phyloP scores from a whole-genome alignment of 306 rosid genomes.

The Fragaria ananassa region DNA sequence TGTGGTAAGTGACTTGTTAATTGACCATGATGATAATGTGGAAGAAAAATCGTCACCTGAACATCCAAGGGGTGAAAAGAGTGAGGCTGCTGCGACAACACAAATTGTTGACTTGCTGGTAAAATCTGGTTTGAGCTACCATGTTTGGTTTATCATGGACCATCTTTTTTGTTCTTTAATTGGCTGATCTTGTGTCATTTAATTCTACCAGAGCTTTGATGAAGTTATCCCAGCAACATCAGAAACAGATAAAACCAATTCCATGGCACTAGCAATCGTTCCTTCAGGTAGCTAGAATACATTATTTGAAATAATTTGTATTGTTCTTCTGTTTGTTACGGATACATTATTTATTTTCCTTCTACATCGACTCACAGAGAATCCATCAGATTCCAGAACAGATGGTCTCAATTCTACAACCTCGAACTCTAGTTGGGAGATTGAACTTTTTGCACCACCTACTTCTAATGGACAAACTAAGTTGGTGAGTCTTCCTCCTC shows the following conservation, averaged over 20 bases:
- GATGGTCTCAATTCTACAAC: background rate
- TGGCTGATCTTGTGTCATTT: background rate
- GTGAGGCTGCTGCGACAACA: background rate
- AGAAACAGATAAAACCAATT: background rate
- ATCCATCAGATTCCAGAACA: background rate
- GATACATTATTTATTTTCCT: background rate
- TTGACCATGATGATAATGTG: background rate
- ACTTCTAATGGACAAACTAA: background rate
- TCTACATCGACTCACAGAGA: background rate
- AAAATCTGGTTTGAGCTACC: background rate
- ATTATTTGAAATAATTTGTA: background rate
- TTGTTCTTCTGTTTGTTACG: background rate
- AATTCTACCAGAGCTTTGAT: conserved; percentile 14
- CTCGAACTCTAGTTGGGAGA: conserved; percentile 9
- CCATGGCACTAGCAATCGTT: conserved; percentile 1
- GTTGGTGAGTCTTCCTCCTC: background rate
- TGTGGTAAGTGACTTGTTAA: conserved; percentile 1
- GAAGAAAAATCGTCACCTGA: conserved; percentile 6
- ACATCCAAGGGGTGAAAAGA: background rate
- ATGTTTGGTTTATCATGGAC: background rate
- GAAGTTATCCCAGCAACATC: conserved; percentile 5
- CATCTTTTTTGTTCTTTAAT: background rate
- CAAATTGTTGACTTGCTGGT: conserved; percentile 11
- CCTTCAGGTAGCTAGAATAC: background rate
- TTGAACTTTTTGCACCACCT: conserved; percentile 2